phyloP scores from a whole-genome alignment of 176 grass and related monocot species.

The Typha latifolia region DNA sequence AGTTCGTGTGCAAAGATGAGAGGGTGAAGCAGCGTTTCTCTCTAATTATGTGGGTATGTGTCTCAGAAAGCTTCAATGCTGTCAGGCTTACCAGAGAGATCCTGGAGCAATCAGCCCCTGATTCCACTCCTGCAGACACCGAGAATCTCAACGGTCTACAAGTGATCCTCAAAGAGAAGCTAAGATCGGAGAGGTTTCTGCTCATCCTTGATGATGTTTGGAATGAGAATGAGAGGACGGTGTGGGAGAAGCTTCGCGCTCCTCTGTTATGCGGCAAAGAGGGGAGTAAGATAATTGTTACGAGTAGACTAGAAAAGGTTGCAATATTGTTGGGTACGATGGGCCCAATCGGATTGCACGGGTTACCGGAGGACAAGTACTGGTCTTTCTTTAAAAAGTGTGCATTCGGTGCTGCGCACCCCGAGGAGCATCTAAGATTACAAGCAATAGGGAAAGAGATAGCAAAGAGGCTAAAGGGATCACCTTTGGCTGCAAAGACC shows the following conservation, averaged over 20 bases:
- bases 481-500: no score
- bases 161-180: conserved; percentile 1
- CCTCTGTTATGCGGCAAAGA: neutral
- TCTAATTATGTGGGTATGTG: no score
- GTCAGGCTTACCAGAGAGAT: no score
- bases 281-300: conserved; percentile 24
- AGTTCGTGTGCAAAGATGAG: no score
- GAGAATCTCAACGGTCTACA: conserved; percentile 11
- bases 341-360: neutral
- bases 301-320: conserved; percentile 15
- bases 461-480: no score
- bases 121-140: neutral
- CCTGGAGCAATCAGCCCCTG: conserved; percentile 1
- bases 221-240: conserved; percentile 4
- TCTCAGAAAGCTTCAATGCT: no score
- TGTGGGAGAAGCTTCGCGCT: neutral
- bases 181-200: conserved; percentile 11
- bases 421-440: no score
- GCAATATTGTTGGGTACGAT: neutral
- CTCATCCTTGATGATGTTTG: conserved; percentile 25
- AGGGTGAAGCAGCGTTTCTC: no score
- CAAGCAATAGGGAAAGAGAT: no score
- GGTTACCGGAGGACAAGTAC: conserved; percentile 11
- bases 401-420: no score
- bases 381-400: no score